Conservation (phyloP, 2,329 filamentous ascomycete genomes). For the Neonectria faginata region DNA sequence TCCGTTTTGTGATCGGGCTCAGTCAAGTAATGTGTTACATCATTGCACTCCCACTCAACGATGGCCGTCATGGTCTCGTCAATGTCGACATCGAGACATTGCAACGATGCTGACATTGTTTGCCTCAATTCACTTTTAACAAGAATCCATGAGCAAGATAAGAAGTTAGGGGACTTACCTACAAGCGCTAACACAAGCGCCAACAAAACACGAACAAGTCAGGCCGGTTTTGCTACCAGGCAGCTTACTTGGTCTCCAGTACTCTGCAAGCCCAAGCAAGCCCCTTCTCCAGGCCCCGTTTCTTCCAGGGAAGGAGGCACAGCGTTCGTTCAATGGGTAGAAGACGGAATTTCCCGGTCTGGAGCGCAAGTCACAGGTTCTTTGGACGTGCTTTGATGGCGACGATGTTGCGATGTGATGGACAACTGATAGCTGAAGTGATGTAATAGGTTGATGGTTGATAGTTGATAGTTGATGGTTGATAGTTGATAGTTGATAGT, state of each 20-base stretch:
- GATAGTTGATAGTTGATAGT: background rate
- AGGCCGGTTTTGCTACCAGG: conserved; percentile 12
- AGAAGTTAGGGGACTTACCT: background rate
- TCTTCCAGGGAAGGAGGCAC: conserved; percentile 23
- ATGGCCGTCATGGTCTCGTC: conserved; percentile 9
- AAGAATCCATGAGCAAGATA: conserved; percentile 1
- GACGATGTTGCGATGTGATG: background rate
- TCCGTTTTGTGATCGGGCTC: conserved; percentile 21
- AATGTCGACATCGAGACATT: conserved; percentile 14
- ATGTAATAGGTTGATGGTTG: background rate
- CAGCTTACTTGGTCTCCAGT: conserved; percentile 18
- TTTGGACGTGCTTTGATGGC: background rate
- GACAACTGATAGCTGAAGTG: background rate
- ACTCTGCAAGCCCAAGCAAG: conserved; percentile 23
- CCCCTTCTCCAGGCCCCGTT: conserved; percentile 20
- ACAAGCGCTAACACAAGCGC: background rate
- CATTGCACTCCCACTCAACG: conserved; percentile 19
- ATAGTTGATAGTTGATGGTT: too few species aligned
- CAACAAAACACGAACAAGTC: conserved; percentile 11
- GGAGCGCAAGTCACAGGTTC: conserved; percentile 13
- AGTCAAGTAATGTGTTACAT: conserved; percentile 21
- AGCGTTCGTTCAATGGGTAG: conserved; percentile 21
- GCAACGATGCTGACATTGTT: background rate
- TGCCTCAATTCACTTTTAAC: background rate
- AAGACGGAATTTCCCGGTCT: conserved; percentile 17